Conservation (phyloP, 2,329 filamentous ascomycete species). For the Fusarium chuoi region DNA sequence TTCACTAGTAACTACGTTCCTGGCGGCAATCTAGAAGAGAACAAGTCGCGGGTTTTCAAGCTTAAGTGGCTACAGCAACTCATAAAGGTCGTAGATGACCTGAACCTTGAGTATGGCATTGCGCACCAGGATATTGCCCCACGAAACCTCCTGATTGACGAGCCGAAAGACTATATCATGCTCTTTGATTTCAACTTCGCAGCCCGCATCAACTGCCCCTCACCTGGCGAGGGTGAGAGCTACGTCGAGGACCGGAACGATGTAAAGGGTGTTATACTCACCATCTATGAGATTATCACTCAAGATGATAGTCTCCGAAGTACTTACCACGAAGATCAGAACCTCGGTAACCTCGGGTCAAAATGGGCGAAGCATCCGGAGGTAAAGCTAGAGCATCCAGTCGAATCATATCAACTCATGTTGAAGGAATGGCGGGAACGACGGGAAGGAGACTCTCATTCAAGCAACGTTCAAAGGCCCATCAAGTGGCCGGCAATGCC, state of each 20-base stretch:
- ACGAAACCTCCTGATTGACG: slow-evolving; percentile 52
- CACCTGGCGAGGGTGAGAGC: not conserved
- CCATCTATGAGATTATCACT: slow-evolving; percentile 52
- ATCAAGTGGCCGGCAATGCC: slow-evolving; percentile 37
- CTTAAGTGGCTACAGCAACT: slow-evolving; percentile 52
- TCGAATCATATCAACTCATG: slow-evolving; percentile 39
- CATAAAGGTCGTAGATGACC: slow-evolving; percentile 43
- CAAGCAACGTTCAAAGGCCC: not conserved
- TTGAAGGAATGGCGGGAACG: slow-evolving; percentile 40
- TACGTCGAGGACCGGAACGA: slow-evolving; percentile 44
- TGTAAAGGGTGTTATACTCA: slow-evolving; percentile 51
- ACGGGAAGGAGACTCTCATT: slow-evolving; percentile 2
- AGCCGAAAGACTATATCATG: slow-evolving; percentile 46
- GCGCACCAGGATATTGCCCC: slow-evolving; percentile 53
- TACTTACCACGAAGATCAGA: slow-evolving; percentile 41
- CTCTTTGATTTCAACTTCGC: slow-evolving; percentile 53
- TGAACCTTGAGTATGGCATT: slow-evolving; percentile 52
- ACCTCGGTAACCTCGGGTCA: not conserved
- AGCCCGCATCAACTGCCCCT: slow-evolving; percentile 27
- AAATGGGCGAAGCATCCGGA: slow-evolving; percentile 48
- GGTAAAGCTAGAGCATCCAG: slow-evolving; percentile 45
- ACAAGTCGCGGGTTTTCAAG: slow-evolving; percentile 47
- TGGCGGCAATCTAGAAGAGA: slow-evolving; percentile 47
- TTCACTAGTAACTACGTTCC: slow-evolving; percentile 49
- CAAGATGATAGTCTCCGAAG: slow-evolving; percentile 39